Base-by-base conservation (phyloP, 306 rosid species). In the Acacia acuminata region DNA sequence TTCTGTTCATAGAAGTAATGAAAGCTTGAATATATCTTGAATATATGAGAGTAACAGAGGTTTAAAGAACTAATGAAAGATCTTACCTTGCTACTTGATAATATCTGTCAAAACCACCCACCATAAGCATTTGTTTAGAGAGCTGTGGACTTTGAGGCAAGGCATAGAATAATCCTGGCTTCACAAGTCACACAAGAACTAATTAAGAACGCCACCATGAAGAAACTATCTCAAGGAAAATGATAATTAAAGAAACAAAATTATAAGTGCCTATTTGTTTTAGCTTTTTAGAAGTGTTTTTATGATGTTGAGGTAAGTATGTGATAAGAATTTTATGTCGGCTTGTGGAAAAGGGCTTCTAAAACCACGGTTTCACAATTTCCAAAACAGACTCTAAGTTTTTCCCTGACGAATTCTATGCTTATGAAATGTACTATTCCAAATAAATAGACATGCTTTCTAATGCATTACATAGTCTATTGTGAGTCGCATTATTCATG, bases 141-240 rank as follows among this genome's bases (percentile, higher is more conserved):
- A 96, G 90, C 88, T 92, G 98, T 1, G 99, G 99, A 85, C 99
- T 96, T 92, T 96, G 99, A 66, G 97, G 99, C 90, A 96, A 88
- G 60, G 98, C 98, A 82, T 92, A 96, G 89, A 93, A 92, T 79
- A 98, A 90, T 87, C 99, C 99, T 91, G 97, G 94, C 99, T 96
- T 93, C 94, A 93, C 84, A 88, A 88, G 83, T 86, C 64, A 90
- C 77, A 83, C 19, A 74, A 82, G 45, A 88, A 69, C 75, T 75
- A 90, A 88, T 92, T 85, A 89, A 86, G 74, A 85, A 88, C 51
- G 77, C 56, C 75, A 25, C 38, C 61, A 85, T 36, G 40, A 92
- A 45, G 65, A 30, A 85, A 70, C 76, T 78, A 68, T n/a, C 77
- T 34, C 16, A n/a, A 11, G 4, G 14, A 70, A 73, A 73, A 79